Evolutionary conservation across 441 rosid genomes (phyloP).

Genomic region (Lepidium campestre): DNA sequence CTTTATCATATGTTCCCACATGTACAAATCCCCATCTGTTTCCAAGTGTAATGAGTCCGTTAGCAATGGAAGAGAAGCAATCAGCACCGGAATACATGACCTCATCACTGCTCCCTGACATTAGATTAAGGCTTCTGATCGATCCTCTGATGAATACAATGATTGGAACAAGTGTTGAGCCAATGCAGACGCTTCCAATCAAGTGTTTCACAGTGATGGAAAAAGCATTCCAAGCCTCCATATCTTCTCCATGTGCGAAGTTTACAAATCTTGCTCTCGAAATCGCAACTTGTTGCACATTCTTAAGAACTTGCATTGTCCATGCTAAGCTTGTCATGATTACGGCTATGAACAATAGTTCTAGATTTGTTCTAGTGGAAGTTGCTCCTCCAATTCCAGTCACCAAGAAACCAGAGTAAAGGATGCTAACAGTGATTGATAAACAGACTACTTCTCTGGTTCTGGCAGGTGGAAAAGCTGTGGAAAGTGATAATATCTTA

Average conservation of each 20-base stretch:
- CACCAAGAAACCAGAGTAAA: conserved; percentile 52
- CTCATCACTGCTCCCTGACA: conserved; percentile 57
- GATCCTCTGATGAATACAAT: conserved; percentile 44
- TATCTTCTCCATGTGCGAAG: conserved; percentile 42
- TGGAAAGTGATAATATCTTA: conserved; percentile 42
- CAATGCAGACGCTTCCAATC: conserved; percentile 58
- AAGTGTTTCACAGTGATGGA: conserved; percentile 40
- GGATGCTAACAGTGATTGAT: conserved; percentile 26
- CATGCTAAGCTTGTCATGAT: conserved; percentile 62
- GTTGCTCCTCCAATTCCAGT: conserved; percentile 83
- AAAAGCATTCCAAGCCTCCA: conserved; percentile 38
- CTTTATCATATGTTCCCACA: conserved; percentile 57
- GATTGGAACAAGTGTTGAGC: conserved; percentile 55
- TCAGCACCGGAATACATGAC: conserved; percentile 63
- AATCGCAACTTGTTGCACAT: conserved; percentile 49
- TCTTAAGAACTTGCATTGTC: conserved; percentile 71
- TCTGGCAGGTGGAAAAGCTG: conserved; percentile 42
- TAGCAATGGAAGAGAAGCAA: conserved; percentile 57
- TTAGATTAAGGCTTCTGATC: conserved; percentile 40
- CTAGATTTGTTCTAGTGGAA: conserved; percentile 42
- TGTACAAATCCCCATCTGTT: conserved; percentile 88
- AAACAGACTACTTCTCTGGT: conserved; percentile 30
- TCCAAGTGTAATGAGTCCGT: conserved; percentile 38
- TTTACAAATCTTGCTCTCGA: conserved; percentile 49
- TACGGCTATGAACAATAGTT: conserved; percentile 42